Evolutionary conservation across 495 filamentous ascomycete genomes (phyloP), one percentile per base, ranked within the genome.

Genomic region (Penicillium desertorum): DNA sequence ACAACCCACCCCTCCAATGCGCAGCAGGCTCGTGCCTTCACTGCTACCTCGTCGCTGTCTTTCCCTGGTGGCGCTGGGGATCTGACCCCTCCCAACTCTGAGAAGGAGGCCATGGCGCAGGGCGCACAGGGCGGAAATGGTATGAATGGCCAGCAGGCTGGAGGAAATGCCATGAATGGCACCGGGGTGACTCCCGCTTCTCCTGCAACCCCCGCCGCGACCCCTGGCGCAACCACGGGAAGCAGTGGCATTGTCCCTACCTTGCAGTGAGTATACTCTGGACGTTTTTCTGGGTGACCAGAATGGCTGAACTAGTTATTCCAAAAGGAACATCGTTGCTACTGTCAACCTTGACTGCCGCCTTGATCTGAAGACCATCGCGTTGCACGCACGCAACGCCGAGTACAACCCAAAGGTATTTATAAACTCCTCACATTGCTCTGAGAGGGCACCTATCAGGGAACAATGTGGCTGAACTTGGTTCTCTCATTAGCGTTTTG

Each of bases 321-420:
- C 75, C 71, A 79, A 71, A 91, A 96, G 92, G 87, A 98, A 98
- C 85, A 97, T 98, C 81, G 94, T 98, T 77, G 92, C 94, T 56
- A 98, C 94, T 62, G 94, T 98, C 83, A 98, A 98, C 75, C 86
- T 98, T 70, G 92, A 96, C 81, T 97, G 94, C 75, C 91, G 94
- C 59, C 80, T 98, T 78, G 94, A 98, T 72, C 83, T 98, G 59
- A 98, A 98, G 88, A 98, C 94, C 71, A 98, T 98, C 71, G 94
- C 94, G 58, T 82, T 98, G 65, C 94, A 98, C 76, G 94, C 94
- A 63, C 88, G 94, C 76, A 98, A 98, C 76, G 94, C 95, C 60
- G 95, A 98, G 79, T 97, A 96, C 85, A 96, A 96, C 64, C 91
- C 87, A 61, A 93, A 94, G 89, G 90, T 94, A 91, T 79, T 64